Evolutionary conservation across 2,329 filamentous ascomycete genomes (phyloP).

Genomic region (Trichoderma sp.): DNA sequence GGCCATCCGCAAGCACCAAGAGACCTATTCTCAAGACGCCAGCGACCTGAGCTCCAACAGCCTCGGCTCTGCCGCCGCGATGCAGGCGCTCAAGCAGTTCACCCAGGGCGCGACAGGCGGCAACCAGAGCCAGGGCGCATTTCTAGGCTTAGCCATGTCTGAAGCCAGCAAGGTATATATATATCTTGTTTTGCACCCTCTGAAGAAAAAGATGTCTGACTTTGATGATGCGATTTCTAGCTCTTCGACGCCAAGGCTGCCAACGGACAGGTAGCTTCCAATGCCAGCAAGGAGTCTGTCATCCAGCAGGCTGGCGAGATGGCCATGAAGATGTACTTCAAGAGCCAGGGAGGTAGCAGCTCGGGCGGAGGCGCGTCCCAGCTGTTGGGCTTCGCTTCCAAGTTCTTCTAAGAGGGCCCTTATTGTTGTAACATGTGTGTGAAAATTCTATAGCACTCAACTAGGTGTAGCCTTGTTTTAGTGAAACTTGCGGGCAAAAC

Average conservation of each 20-base stretch:
- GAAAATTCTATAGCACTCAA: neutral
- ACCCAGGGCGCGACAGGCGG: slow-evolving; percentile 56
- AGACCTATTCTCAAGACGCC: slow-evolving; percentile 64
- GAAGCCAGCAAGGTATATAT: slow-evolving; percentile 74
- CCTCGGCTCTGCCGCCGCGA: slow-evolving; percentile 74
- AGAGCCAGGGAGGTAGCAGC: slow-evolving; percentile 63
- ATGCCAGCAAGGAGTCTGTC: slow-evolving; percentile 77
- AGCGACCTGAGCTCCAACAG: slow-evolving; percentile 52
- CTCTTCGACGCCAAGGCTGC: slow-evolving; percentile 63
- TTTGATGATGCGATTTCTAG: slow-evolving; percentile 38
- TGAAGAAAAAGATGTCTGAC: neutral
- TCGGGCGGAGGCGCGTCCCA: slow-evolving; percentile 39
- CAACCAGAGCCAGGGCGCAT: slow-evolving; percentile 70
- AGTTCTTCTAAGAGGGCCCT: slow-evolving; percentile 45
- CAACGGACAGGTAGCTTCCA: slow-evolving; percentile 56
- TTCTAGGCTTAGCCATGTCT: slow-evolving; percentile 84
- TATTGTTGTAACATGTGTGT: neutral
- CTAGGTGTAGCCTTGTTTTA: neutral
- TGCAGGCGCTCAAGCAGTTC: slow-evolving; percentile 84
- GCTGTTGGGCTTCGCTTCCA: slow-evolving; percentile 52
- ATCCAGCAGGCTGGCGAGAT: slow-evolving; percentile 80
- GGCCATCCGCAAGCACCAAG: slow-evolving; percentile 74
- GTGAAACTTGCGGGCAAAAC: neutral
- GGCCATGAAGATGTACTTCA: slow-evolving; percentile 90
- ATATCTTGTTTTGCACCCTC: neutral